A percentile compares a stretch with the other conserved stretches of the same genome.
These are phyloP conservation scores for Amylostereum areolatum DNA, from an alignment of 1,284 basidiomycete species.

Conservation along the genomic window DNA sequence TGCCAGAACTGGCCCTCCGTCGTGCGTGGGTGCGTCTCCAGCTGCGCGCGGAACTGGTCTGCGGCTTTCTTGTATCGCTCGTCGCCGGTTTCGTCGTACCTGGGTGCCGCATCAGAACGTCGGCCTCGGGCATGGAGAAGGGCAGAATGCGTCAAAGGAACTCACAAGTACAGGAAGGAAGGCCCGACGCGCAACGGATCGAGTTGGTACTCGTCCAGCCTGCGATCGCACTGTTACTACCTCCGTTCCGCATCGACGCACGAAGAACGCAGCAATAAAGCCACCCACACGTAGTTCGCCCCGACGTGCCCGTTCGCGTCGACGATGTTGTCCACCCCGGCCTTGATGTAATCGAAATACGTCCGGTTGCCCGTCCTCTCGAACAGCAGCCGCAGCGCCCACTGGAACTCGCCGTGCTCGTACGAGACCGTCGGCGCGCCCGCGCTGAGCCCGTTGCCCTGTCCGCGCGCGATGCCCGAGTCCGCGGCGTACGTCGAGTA, in stretches of 20 bases:
- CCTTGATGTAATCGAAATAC: slow-evolving; percentile 35
- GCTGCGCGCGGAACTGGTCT: slow-evolving; percentile 30
- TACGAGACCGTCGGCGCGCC: slow-evolving; percentile 33
- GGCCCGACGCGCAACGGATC: slow-evolving; percentile 12
- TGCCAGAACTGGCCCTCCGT: slow-evolving; percentile 35
- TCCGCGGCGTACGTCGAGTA: slow-evolving; percentile 40
- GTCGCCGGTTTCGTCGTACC: slow-evolving; percentile 27
- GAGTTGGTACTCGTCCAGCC: slow-evolving; percentile 5
- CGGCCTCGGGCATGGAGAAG: no score
- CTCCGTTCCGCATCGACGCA: slow-evolving; percentile 17
- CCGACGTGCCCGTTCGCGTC: slow-evolving; percentile 17
- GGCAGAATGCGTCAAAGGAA: no score
- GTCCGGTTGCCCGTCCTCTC: slow-evolving; percentile 32
- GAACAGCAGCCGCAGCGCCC: slow-evolving; percentile 31
- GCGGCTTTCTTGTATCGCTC: slow-evolving; percentile 34
- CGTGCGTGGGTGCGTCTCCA: slow-evolving; percentile 36
- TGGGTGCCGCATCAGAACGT: no score
- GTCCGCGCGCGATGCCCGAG: slow-evolving; percentile 34
- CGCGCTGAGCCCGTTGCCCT: slow-evolving; percentile 34
- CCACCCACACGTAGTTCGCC: slow-evolving; percentile 29
- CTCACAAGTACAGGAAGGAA: slow-evolving; percentile 9
- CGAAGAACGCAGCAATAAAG: slow-evolving; percentile 15
- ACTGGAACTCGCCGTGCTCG: slow-evolving; percentile 38
- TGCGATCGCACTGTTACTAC: background rate
- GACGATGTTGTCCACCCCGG: slow-evolving; percentile 29